Evolutionary conservation across 208 protist genomes (phyloP).

Genomic region (Acanthamoeba lenticulata): DNA sequence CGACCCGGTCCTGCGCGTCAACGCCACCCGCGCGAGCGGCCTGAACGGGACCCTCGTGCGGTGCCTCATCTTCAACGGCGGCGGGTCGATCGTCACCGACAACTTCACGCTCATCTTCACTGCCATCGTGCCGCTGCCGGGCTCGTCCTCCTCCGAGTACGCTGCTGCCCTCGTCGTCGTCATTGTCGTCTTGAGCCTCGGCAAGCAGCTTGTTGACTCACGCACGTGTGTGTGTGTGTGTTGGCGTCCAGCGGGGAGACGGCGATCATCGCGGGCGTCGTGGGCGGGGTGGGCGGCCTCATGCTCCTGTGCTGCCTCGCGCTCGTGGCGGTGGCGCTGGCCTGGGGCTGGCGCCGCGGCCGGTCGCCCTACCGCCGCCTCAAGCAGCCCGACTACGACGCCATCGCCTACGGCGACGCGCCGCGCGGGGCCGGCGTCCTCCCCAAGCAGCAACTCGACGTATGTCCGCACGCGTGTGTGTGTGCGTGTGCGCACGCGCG

Average conservation of each 20-base stretch:
- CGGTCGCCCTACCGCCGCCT: background rate
- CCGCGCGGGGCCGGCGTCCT: background rate
- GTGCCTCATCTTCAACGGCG: background rate
- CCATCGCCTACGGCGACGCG: background rate
- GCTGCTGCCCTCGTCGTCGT: background rate
- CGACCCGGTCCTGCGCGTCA: background rate
- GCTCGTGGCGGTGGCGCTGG: background rate
- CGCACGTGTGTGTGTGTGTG: background rate
- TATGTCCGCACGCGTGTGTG: background rate
- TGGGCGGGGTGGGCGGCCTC: background rate
- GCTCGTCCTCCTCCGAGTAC: background rate
- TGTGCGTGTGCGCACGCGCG: background rate
- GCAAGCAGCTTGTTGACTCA: too few relatives aligned
- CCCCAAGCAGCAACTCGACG: background rate
- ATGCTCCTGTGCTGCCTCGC: background rate
- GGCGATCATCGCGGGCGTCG: background rate
- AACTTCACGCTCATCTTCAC: background rate
- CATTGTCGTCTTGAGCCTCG: too few relatives aligned
- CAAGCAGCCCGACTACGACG: constrained; percentile 41
- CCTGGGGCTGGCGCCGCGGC: background rate
- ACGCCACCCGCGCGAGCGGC: background rate
- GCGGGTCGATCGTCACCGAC: background rate
- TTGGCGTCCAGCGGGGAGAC: background rate
- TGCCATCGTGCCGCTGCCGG: background rate
- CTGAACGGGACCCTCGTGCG: background rate